Conservation (phyloP, 164 flowering plant species). For the Stephania japonica region DNA sequence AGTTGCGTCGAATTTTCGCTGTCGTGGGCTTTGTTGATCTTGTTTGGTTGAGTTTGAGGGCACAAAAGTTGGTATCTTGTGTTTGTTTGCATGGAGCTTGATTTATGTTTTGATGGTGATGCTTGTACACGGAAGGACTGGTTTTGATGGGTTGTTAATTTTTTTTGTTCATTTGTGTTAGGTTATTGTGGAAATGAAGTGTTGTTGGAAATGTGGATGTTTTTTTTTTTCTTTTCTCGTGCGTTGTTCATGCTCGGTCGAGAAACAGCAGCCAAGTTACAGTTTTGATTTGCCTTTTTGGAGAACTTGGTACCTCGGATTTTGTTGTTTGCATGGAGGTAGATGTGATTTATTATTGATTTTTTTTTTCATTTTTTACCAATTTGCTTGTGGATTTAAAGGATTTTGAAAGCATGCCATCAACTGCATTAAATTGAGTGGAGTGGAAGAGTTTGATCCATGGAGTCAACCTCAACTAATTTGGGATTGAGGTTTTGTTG, state of each 20-base stretch:
- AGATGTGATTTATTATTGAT: not conserved
- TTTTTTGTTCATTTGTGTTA: not conserved
- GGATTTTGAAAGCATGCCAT: not conserved
- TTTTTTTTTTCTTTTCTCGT: not conserved
- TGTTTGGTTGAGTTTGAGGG: not conserved
- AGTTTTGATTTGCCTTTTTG: not conserved
- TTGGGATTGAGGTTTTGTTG: too few species aligned
- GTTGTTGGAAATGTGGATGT: too few species aligned
- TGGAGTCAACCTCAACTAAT: too few species aligned
- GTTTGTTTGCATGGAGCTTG: not conserved
- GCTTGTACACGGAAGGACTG: not conserved
- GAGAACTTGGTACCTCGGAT: not conserved
- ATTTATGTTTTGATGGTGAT: slow-evolving; percentile 2
- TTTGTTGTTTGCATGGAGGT: not conserved
- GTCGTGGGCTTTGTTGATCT: not conserved
- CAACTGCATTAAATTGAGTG: not conserved
- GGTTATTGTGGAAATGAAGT: not conserved
- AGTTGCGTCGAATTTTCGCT: not conserved
- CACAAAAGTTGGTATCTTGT: slow-evolving; percentile 6
- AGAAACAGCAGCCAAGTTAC: not conserved
- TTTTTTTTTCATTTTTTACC: not conserved
- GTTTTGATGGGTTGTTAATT: not conserved
- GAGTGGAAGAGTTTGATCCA: not conserved
- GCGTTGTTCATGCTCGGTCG: not conserved
- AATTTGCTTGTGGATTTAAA: not conserved